Conservation (phyloP, 2,329 filamentous ascomycete genomes). For the Alternaria brassicae region DNA sequence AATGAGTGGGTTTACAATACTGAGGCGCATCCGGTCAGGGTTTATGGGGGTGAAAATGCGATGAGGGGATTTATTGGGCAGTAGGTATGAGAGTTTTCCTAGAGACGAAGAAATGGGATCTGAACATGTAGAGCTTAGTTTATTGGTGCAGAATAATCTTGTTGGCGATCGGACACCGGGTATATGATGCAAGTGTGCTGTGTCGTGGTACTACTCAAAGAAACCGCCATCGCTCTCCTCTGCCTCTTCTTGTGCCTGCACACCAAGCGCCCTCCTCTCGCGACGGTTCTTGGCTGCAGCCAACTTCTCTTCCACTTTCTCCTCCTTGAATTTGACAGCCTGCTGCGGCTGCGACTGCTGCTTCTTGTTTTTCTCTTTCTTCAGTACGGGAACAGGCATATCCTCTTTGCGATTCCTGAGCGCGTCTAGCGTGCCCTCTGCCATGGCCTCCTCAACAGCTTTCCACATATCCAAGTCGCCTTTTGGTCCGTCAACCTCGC, state of each 20-base stretch:
- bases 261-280: slow-evolving; percentile 29
- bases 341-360: slow-evolving; percentile 13
- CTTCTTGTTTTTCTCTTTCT: slow-evolving; percentile 33
- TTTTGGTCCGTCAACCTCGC: slow-evolving; percentile 51
- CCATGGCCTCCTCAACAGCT: slow-evolving; percentile 69
- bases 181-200: slow-evolving; percentile 23
- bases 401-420: slow-evolving; percentile 61
- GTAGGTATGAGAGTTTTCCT: not conserved
- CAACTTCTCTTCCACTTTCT: slow-evolving; percentile 26
- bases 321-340: slow-evolving; percentile 19
- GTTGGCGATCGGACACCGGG: slow-evolving; percentile 17
- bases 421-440: slow-evolving; percentile 62
- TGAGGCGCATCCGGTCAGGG: slow-evolving; percentile 67
- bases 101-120: not conserved
- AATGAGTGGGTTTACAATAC: slow-evolving; percentile 70
- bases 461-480: slow-evolving; percentile 70
- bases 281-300: slow-evolving; percentile 23
- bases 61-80: not conserved
- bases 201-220: slow-evolving; percentile 41
- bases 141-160: not conserved
- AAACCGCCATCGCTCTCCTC: slow-evolving; percentile 50
- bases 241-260: slow-evolving; percentile 33
- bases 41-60: slow-evolving; percentile 30
- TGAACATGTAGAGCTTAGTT: not conserved
- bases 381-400: slow-evolving; percentile 27